Evolutionary conservation across 164 flowering plant species (phyloP), one percentile per base, ranked within the genome.

Genomic region (Vitis rotundifolia): DNA sequence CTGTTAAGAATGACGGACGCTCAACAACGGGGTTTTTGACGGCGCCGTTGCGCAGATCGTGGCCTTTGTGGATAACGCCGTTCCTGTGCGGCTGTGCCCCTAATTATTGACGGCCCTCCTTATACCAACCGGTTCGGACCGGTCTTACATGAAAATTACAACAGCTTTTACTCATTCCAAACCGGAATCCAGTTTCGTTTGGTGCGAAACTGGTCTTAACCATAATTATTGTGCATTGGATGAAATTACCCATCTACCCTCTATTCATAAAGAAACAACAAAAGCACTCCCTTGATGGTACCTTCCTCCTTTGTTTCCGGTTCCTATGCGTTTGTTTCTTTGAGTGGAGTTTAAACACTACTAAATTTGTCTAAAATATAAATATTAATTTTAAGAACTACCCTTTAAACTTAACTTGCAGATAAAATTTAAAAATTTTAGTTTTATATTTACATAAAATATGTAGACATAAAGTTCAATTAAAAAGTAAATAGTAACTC

Each of bases 31-130:
- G 78, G 6, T 57, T 59, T 49, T 63, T 80, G 81, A 82, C 79
- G 78, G 82, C 83, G 78, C 84, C 83, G 82, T 79, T 82, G 75
- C 47, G 53, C 71, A 16, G 73, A 74, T 76, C 75, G 48, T 28
- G 47, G 15, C 16, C 22, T 28, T 51, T 28, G 31, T 18, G 62
- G 15, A 8, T 18, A 12, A 52, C 64, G 54, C 65, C 69, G 73
- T 37, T 37, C 5, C 7, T 3, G 44, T 37, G 44, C 7, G 5
- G 6, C 44, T 37, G 44, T 37, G 44, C 7, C 7, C 44, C 44
- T 37, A 37, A 37, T 37, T 37, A 37, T 37, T 37, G 44, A 37
- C 44, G 44, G 44, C 7, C 44, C 44, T 5, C 7, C 44, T 37
- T 37, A 37, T 37, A 37, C 5, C 44, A 37, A 37, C 44, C 44